Base-by-base conservation (phyloP, 2,329 filamentous ascomycete genomes). In the Ophiostoma quercus region DNA sequence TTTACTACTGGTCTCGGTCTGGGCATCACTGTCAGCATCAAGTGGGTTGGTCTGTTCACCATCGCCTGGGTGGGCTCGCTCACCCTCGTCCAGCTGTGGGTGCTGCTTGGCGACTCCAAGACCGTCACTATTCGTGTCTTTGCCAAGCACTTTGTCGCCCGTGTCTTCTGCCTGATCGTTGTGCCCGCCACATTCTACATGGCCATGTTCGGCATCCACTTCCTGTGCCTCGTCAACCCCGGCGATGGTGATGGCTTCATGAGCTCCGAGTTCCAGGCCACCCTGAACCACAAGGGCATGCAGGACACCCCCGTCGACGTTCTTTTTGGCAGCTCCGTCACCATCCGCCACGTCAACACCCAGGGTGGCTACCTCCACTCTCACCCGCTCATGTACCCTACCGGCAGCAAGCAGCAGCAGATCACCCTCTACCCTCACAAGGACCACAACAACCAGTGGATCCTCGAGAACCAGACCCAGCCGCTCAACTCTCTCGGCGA, bases 231-330 rank as follows among this genome's bases (percentile, higher is more conserved):
- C 60, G 87, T 90, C 71, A 99, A 99, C 81, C 95, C 95, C 37
- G 95, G 95, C 71, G 95, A 99, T 68, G 95, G 95, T 69, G 95
- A 99, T 79, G 95, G 95, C 69, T 99, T 99, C 84, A 99, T 99
- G 95, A 97, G 94, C 77, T 97, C 94, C 69, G 95, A 99, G 78
- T 99, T 99, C 84, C 95, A 99, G 82, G 91, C 95, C 41, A 98
- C 95, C 1, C 84, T 99, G 74, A 99, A 98, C 82, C 94, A 89
- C 76, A 99, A 98, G 84, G 89, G 87, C 68, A 99, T 99, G 95
- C 90, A 92, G 78, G 93, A 96, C 79, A 93, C 96, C 5, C 90
- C 95, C 1, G 95, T 92, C 39, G 94, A 99, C 80, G 90, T 99
- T 71, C 89, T 91, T 37, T 90, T 95, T 76, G 95, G 95, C 71